Conservation (phyloP, 345 rosid species). For the Gossypium sturtianum region DNA sequence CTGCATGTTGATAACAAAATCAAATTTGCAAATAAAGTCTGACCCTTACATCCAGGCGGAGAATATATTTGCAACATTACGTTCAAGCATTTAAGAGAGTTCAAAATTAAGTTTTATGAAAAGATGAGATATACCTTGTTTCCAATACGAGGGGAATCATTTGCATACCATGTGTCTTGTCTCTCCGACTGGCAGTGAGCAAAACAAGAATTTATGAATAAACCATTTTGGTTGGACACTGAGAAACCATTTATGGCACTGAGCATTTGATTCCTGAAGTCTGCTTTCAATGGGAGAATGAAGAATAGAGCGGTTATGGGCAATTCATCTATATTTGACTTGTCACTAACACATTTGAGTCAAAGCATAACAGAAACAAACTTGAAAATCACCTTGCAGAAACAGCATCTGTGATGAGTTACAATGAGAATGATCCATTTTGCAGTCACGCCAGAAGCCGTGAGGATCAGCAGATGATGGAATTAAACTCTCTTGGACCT, state of each 20-base stretch:
- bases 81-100: too few relatives aligned
- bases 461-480: slow-evolving; percentile 54
- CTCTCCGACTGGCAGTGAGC: slow-evolving; percentile 85
- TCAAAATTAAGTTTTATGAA: too few relatives aligned
- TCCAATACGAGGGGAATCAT: slow-evolving; percentile 53
- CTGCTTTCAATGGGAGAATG: slow-evolving; percentile 29
- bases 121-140: slow-evolving; percentile 42
- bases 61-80: background rate
- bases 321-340: background rate
- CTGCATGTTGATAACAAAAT: slow-evolving; percentile 37
- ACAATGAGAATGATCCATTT: slow-evolving; percentile 39
- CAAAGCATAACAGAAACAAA: slow-evolving; percentile 7
- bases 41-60: background rate
- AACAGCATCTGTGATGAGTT: slow-evolving; percentile 41
- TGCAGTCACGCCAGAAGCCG: slow-evolving; percentile 57
- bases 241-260: slow-evolving; percentile 39
- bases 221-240: slow-evolving; percentile 46
- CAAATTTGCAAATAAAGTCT: background rate
- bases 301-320: background rate
- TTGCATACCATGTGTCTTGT: slow-evolving; percentile 80
- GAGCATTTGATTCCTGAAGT: slow-evolving; percentile 76
- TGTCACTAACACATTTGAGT: background rate
- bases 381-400: slow-evolving; percentile 41
- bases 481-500: slow-evolving; percentile 55
- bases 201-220: slow-evolving; percentile 58